phyloP scores from a whole-genome alignment of 306 rosid species.

The Lathyrus sativus region DNA sequence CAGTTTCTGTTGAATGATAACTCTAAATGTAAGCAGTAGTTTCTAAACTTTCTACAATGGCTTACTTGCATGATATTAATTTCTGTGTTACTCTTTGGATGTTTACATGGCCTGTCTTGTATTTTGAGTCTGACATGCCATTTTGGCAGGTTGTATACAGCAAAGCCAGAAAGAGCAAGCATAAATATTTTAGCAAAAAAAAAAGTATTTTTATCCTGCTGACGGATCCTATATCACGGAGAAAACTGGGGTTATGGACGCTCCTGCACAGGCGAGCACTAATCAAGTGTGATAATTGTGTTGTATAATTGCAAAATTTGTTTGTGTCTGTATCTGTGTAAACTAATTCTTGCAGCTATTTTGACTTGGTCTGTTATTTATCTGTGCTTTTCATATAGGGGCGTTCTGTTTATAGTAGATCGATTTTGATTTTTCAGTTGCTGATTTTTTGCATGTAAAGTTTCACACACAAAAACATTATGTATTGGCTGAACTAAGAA shows the following conservation, averaged over 20 bases:
- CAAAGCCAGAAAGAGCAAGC: slow-evolving; percentile 50
- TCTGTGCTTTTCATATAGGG: slow-evolving; percentile 41
- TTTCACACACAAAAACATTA: slow-evolving; percentile 38
- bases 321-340: slow-evolving; percentile 46
- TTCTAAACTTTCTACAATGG: no score
- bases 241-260: slow-evolving; percentile 29
- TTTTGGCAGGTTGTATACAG: slow-evolving; percentile 67
- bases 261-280: slow-evolving; percentile 29
- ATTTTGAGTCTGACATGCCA: slow-evolving; percentile 32
- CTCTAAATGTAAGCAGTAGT: neutral
- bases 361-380: slow-evolving; percentile 37
- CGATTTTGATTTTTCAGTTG: slow-evolving; percentile 35
- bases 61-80: neutral
- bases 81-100: slow-evolving; percentile 11
- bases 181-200: slow-evolving; percentile 42
- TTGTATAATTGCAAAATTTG: slow-evolving; percentile 56
- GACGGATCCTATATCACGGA: slow-evolving; percentile 29
- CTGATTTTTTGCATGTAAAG: slow-evolving; percentile 44
- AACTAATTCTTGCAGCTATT: slow-evolving; percentile 50
- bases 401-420: slow-evolving; percentile 43
- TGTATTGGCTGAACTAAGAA: slow-evolving; percentile 40
- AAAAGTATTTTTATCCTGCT: slow-evolving; percentile 42
- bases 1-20: slow-evolving; percentile 18
- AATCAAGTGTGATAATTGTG: slow-evolving; percentile 45
- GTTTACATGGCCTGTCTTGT: slow-evolving; percentile 10